Evolutionary conservation across 345 rosid genomes (phyloP).

Genomic region (Triadica sebifera): DNA sequence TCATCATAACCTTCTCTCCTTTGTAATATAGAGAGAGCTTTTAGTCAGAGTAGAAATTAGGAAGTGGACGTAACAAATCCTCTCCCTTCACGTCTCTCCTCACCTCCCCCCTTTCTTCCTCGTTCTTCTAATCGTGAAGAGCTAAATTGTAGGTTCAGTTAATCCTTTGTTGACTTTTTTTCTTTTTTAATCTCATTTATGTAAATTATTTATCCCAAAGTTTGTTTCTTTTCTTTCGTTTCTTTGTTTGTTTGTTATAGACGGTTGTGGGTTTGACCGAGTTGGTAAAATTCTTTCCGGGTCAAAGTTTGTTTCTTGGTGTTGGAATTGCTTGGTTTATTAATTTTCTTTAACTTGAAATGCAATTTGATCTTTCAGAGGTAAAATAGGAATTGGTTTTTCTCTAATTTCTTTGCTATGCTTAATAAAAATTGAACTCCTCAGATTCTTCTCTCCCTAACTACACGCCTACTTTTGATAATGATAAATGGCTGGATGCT

Average conservation of each 20-base stretch:
- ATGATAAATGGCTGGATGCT: background rate
- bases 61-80: constrained; percentile 1
- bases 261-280: constrained; percentile 2
- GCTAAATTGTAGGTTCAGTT: background rate
- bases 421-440: background rate
- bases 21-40: constrained; percentile 9
- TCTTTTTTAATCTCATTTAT: background rate
- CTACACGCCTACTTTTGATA: background rate
- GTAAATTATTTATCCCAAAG: background rate
- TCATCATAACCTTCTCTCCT: constrained; percentile 28
- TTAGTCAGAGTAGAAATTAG: background rate
- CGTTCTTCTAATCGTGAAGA: constrained; percentile 1
- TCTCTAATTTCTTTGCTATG: background rate
- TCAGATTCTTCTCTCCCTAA: background rate
- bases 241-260: background rate
- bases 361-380: constrained; percentile 2
- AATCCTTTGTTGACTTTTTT: background rate
- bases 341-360: background rate
- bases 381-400: constrained; percentile 1
- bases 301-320: background rate
- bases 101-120: background rate
- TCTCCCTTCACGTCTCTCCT: constrained; percentile 27
- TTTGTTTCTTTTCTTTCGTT: background rate
- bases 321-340: background rate
- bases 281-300: background rate